Evolutionary conservation across 345 rosid species (phyloP).

Genomic region (Anastatica hierochuntica): DNA sequence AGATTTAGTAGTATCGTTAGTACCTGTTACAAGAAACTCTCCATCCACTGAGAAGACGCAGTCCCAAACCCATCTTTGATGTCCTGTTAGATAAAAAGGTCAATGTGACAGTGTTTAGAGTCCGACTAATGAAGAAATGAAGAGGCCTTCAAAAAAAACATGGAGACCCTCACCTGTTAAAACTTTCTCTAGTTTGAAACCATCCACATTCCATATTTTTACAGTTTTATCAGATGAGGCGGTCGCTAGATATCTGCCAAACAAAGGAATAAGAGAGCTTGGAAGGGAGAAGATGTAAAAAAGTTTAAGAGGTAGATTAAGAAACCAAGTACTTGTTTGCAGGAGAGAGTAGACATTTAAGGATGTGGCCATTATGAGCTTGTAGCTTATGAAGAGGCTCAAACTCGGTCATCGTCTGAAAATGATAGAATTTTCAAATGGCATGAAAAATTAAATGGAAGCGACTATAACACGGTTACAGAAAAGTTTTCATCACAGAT

Average conservation of each 20-base stretch:
- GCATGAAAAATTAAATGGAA: background rate
- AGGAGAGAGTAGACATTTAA: constrained; percentile 89
- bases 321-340: constrained; percentile 56
- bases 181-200: constrained; percentile 85
- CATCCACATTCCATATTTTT: constrained; percentile 95
- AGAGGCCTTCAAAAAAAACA: no score
- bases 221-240: constrained; percentile 91
- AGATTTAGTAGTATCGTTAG: no score
- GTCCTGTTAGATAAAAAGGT: constrained; percentile 56
- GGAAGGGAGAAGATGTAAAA: background rate
- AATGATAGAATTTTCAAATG: background rate
- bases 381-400: constrained; percentile 97
- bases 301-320: background rate
- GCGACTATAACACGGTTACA: background rate
- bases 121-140: no score
- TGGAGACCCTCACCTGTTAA: constrained; percentile 40
- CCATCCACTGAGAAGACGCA: constrained; percentile 99
- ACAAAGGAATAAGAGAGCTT: constrained; percentile 6
- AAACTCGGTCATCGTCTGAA: constrained; percentile 86
- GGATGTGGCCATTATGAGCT: constrained; percentile 81
- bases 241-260: constrained; percentile 82
- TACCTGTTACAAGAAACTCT: constrained; percentile 89
- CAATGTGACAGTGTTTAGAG: no score
- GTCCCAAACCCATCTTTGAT: constrained; percentile 97
- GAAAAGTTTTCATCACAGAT: background rate